phyloP scores from a whole-genome alignment of 305 asterid genomes.

The Striga hermonthica region DNA sequence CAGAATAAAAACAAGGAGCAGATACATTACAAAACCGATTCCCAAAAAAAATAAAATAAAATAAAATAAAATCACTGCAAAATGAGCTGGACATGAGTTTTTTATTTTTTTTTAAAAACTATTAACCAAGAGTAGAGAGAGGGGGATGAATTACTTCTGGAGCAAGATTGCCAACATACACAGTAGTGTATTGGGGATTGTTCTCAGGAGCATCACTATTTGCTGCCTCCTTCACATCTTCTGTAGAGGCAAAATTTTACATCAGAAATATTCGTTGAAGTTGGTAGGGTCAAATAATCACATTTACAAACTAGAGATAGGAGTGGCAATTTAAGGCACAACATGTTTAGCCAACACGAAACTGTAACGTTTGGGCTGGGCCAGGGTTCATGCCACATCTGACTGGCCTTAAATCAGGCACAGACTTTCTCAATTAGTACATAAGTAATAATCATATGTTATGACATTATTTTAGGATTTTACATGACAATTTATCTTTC shows the following conservation, averaged over 20 bases:
- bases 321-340: background rate
- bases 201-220: constrained; percentile 86
- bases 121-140: background rate
- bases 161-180: constrained; percentile 90
- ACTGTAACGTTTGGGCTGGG: no score
- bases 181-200: constrained; percentile 84
- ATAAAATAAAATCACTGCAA: no score
- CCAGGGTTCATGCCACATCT: no score
- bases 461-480: no score
- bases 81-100: background rate
- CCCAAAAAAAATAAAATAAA: background rate
- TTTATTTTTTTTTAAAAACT: background rate
- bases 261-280: constrained; percentile 21
- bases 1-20: constrained; percentile 21
- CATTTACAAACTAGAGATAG: background rate
- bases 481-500: background rate
- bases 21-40: background rate
- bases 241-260: constrained; percentile 41
- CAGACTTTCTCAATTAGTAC: no score
- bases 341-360: background rate
- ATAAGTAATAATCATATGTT: no score
- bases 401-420: no score
- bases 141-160: constrained; percentile 62
- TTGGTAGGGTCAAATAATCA: constrained; percentile 23
- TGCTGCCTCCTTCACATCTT: constrained; percentile 65